Conservation (phyloP, 768 basidiomycete species). For the Gymnopilus dilepis region DNA sequence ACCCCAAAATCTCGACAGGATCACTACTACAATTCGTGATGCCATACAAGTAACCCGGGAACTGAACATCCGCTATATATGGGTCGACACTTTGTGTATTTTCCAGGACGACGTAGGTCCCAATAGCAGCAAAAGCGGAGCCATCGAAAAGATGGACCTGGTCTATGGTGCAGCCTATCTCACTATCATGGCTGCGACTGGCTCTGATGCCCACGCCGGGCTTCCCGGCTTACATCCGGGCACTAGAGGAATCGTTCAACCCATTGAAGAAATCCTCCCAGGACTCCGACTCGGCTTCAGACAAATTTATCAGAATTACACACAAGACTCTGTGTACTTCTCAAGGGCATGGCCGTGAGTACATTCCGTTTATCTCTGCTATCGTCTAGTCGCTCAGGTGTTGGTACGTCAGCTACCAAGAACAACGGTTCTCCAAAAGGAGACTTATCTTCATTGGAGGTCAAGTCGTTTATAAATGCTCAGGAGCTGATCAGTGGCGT, state of each 20-base stretch:
- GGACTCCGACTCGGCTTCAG: conserved; percentile 7
- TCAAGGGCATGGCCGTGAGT: conserved; percentile 14
- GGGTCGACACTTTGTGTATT: conserved; percentile 19
- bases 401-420: conserved; percentile 10
- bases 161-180: conserved; percentile 10
- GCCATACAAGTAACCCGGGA: conserved; percentile 10
- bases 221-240: conserved; percentile 11
- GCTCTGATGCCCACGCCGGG: conserved; percentile 13
- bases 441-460: conserved; percentile 11
- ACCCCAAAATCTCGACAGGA: conserved; percentile 3
- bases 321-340: background rate
- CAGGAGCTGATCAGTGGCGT: background rate
- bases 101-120: conserved; percentile 8
- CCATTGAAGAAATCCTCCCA: conserved; percentile 10
- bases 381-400: too few relatives aligned
- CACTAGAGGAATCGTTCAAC: conserved; percentile 3
- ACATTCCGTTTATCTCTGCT: too few relatives aligned
- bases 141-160: conserved; percentile 14
- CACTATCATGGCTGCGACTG: conserved; percentile 10
- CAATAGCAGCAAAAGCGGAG: conserved; percentile 8
- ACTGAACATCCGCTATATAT: conserved; percentile 13
- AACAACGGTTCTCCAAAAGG: conserved; percentile 8
- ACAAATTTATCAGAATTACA: background rate
- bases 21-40: conserved; percentile 15
- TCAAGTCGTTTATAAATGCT: conserved; percentile 10